Percentiles rank a stretch among this genome's conserved stretches.
phyloP scores from a whole-genome alignment of 192 early-diverging fungal species.

The Thamnidium elegans region DNA sequence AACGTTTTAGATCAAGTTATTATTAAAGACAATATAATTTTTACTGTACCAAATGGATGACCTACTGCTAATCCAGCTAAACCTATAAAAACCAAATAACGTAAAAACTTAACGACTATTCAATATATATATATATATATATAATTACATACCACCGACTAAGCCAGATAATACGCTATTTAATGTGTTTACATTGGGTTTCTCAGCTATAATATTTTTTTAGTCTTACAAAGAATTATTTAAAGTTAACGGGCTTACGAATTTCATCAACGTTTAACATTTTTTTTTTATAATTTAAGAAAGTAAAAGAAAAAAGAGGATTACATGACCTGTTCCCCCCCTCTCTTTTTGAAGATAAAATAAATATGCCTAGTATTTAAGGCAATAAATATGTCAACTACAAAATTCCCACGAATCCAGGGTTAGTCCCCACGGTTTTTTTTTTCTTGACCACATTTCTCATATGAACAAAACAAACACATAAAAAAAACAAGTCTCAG shows the following conservation, averaged over 20 bases:
- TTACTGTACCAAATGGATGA: slow-evolving; percentile 55
- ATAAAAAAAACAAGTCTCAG: too few species aligned
- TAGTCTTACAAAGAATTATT: not conserved
- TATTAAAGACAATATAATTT: not conserved
- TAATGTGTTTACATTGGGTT: slow-evolving; percentile 20
- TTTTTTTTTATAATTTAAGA: not conserved
- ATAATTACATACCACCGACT: slow-evolving; percentile 26
- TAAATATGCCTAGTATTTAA: not conserved
- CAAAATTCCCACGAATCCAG: slow-evolving; percentile 13
- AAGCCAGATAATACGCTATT: slow-evolving; percentile 26
- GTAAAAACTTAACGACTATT: not conserved
- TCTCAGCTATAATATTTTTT: slow-evolving; percentile 20
- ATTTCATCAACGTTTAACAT: slow-evolving; percentile 40
- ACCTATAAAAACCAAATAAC: slow-evolving; percentile 30
- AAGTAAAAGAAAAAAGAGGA: not conserved
- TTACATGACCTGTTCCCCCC: not conserved
- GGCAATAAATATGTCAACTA: not conserved
- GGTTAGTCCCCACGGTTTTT: slow-evolving; percentile 11
- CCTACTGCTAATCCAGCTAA: slow-evolving; percentile 56
- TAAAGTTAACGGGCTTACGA: slow-evolving; percentile 18
- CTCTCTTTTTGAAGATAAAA: not conserved
- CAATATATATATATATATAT: not conserved
- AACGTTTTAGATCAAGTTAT: not conserved
- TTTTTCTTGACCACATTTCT: too few species aligned
- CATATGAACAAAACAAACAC: too few species aligned